A percentile compares a stretch with the other conserved stretches of the same genome.
phyloP scores from a whole-genome alignment of 2,329 filamentous ascomycete genomes.

The Blumeria hordei region DNA sequence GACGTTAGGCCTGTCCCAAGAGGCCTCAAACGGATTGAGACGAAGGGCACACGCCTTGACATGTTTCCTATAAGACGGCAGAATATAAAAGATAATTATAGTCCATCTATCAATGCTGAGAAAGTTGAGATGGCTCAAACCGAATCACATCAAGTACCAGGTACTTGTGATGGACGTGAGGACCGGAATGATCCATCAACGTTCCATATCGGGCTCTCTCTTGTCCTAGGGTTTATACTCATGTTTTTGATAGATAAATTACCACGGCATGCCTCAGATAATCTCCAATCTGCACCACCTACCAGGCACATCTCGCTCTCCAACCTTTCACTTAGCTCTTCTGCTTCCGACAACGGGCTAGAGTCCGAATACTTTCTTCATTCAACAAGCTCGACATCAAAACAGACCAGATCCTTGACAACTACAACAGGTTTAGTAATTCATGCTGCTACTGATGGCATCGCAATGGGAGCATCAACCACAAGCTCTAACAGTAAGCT shows the following conservation, averaged over 20 bases:
- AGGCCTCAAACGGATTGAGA: not conserved
- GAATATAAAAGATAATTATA: constrained; percentile 11
- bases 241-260: constrained; percentile 92
- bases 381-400: constrained; percentile 30
- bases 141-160: not conserved
- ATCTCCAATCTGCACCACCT: constrained; percentile 36
- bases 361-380: constrained; percentile 28
- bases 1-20: not conserved
- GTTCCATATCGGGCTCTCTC: constrained; percentile 63
- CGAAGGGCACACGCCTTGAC: not conserved
- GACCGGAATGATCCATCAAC: constrained; percentile 25
- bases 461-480: constrained; percentile 80
- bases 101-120: not conserved
- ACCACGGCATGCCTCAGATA: constrained; percentile 45
- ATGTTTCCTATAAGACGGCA: constrained; percentile 9
- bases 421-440: constrained; percentile 90
- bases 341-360: constrained; percentile 23
- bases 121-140: not conserved
- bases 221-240: constrained; percentile 72
- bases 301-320: constrained; percentile 76
- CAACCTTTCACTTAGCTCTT: constrained; percentile 36
- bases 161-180: constrained; percentile 11
- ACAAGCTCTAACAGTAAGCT: constrained; percentile 49
- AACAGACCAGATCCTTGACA: constrained; percentile 40
- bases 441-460: constrained; percentile 82